Base-by-base conservation (phyloP, 1,284 basidiomycete genomes). In the Ceratobasidium sp. region DNA sequence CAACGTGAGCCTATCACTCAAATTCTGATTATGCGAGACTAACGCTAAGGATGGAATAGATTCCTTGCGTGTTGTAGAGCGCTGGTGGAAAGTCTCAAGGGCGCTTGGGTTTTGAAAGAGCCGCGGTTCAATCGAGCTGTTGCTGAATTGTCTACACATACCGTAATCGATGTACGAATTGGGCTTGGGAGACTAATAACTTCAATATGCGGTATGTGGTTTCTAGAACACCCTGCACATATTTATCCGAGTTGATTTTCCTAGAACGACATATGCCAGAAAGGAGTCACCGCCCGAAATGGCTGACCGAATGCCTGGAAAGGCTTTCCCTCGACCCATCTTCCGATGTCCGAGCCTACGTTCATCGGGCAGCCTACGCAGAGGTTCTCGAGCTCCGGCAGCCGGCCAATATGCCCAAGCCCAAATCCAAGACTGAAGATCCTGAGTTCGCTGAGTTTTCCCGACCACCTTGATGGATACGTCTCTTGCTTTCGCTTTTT, bases 131-230 rank as follows among this genome's bases (percentile, higher is more conserved):
- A 94, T 79, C 80, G 84, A 58, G 81, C 84, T 16, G 80, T 97
- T 12, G 81, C 83, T 36, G 78, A 79, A 58, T 84, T 97, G 58
- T 87, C 87, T 16, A 78, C 82, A 43, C 94, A 97, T 78, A 79
- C 78, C n/a, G 88, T 98, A 28, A 84, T 94, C 60, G 95, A 96
- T 77, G 94, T 98, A 57, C 87, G 95, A 50, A 93, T 98, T 72
- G 91, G 89, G 6, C 85, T 96, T 1, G 90, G 95, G 14, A 87
- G 92, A 53, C 83, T 92, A 36, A 81, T 89, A 23, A 86, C 86
- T 45, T 79, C 81, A 50, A 80, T 90, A 60, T 86, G 83, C 76
- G 84, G 88, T 87, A 78, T 78, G 85, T 80, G 58, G 74, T 45
- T 69, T 36, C 76, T 75, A 64, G 76, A 78, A 58, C 70, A 76